Base-by-base conservation (phyloP, 805 yeast genomes). In the Candida germanica region DNA sequence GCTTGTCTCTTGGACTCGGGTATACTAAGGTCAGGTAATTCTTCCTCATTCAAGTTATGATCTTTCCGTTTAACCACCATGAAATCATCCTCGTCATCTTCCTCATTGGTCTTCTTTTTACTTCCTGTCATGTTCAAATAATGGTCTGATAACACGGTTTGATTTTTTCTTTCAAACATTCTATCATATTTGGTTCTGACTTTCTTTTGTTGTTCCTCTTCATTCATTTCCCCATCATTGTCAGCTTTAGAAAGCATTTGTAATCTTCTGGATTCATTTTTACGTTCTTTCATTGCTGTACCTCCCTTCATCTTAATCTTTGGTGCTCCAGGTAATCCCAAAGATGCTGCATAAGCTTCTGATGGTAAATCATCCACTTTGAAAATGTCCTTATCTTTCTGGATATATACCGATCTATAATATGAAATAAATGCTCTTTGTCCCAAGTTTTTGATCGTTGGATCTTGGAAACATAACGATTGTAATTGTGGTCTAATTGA, bases 321-420 rank as follows among this genome's bases (percentile, higher is more conserved):
- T 28, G 99, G 99, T 3, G 96, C 96, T 36, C 97, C 96, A 1
- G 98, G 96, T 28, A 93, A 71, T 7, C 99, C 99, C 31, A 89
- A 60, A 3, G 96, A 84, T 40, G 76, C 76, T 4, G 99, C 98
- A 59, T 69, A 88, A 38, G 76, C 85, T 45, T 91, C 96, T 2
- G 82, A 64, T 3, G 96, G 94, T 3, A 91, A 56, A 31, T 78
- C 77, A 9, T 80, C 84, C 26, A 88, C 72, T 46, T 83, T 77
- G 64, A 93, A 93, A 9, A 89, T 80, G 25, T 80, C 84, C 58
- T 87, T 87, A 54, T 91, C 96, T 51, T 82, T 80, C 60, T 89
- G 97, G 31, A 93, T 68, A 54, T 82, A 81, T 5, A 93, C 75
- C 2, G 96, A 86, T 48, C 87, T 75, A 58, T 83, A 80, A 57